Evolutionary conservation across 441 rosid genomes (phyloP), one percentile per base, ranked within the genome.

Genomic region (Melastoma candidum): DNA sequence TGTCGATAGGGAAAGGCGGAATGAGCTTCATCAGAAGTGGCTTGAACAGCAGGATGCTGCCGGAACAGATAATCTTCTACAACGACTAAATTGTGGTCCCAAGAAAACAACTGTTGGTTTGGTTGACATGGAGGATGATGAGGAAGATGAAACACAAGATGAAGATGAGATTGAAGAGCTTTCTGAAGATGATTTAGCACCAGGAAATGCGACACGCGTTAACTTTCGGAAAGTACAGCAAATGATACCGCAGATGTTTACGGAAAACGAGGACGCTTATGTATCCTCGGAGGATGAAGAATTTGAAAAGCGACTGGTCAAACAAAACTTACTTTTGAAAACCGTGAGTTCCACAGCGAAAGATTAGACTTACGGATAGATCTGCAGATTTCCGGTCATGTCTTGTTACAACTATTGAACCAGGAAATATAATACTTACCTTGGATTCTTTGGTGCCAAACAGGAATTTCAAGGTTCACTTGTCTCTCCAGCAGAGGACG

Each of bases 1-100:
- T 48, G 51, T 64, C 55, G 97, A 93, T 63, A 70, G 63, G 68
- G 97, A 93, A 58, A 79, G 61, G 68, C 90, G 97, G 26, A 80
- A 78, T 68, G 78, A 84, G 64, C 88, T 86, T 67, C 99, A 93
- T 80, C 99, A 89, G 74, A 74, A 79, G 68, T 86, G 95, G 89
- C 87, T 86, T 48, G 92, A 89, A 65, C 83, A 75, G 74, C 96
- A 86, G 65, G 97, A 93, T 76, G 86, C 81, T 69, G 80, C 63
- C 59, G 92, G 90, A 70, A 89, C 92, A 63, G 88, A 85, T 64
- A 79, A 83, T 44, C 80, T 93, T 63, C 63, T 89, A 70, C 79
- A 72, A 61, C 83, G 73, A 78, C 74, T 88, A 39, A 81, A 81
- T 63, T 78, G 79, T 71, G 79, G 77, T 54, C 54, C 76, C 11